These are phyloP conservation scores for Porogramme epimiltina DNA, from an alignment of 1,284 basidiomycete species.

Conservation along the genomic window DNA sequence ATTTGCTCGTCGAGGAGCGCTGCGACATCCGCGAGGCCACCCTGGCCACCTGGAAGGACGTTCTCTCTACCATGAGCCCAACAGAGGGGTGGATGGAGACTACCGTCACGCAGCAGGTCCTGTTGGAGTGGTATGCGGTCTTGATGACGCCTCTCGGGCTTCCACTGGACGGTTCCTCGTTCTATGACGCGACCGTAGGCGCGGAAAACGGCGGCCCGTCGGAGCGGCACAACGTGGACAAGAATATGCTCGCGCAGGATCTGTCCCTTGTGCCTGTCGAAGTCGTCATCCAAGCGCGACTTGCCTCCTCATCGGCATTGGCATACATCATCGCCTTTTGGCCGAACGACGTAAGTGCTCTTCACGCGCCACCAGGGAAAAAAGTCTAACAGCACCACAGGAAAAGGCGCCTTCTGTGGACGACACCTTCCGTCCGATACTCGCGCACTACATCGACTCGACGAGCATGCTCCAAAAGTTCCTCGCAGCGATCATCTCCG, in stretches of 20 bases:
- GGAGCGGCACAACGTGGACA: slow-evolving; percentile 93
- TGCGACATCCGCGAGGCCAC: slow-evolving; percentile 83
- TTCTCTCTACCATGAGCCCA: slow-evolving; percentile 57
- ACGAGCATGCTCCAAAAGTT: slow-evolving; percentile 92
- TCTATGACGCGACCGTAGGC: slow-evolving; percentile 65
- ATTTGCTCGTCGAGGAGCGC: slow-evolving; percentile 92
- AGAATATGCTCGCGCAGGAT: slow-evolving; percentile 93
- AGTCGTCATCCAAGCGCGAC: slow-evolving; percentile 78
- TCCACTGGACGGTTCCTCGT: slow-evolving; percentile 72
- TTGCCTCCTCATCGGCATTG: slow-evolving; percentile 82
- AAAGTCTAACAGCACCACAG: background rate
- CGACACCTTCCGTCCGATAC: slow-evolving; percentile 67
- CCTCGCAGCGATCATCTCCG: slow-evolving; percentile 80
- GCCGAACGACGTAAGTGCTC: slow-evolving; percentile 53
- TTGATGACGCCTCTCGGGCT: slow-evolving; percentile 92
- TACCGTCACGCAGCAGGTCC: slow-evolving; percentile 53
- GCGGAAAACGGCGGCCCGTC: slow-evolving; percentile 44
- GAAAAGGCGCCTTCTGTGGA: slow-evolving; percentile 40
- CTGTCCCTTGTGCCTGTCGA: slow-evolving; percentile 83
- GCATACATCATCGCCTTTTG: slow-evolving; percentile 74
- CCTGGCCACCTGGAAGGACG: slow-evolving; percentile 77
- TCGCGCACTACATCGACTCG: slow-evolving; percentile 82
- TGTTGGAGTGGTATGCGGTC: slow-evolving; percentile 84
- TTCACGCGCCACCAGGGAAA: slow-evolving; percentile 1
- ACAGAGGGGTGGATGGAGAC: slow-evolving; percentile 51